Evolutionary conservation across 2,329 filamentous ascomycete genomes (phyloP).

Genomic region (Neofusicoccum sp.): DNA sequence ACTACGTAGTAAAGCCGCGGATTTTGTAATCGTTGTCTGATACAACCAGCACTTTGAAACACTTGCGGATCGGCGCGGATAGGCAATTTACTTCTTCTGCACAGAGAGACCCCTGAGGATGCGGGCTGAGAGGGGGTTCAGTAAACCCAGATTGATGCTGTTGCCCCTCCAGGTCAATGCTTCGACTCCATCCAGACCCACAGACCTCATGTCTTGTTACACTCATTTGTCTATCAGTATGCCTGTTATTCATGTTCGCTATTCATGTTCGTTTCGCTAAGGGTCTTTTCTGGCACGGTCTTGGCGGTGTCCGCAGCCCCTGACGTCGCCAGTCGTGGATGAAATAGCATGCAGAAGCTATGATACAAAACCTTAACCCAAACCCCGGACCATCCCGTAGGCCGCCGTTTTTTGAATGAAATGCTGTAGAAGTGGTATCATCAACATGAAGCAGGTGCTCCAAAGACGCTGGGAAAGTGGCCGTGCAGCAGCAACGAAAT

Average conservation of each 20-base stretch:
- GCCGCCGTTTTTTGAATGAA: neutral
- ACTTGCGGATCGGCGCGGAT: too few relatives aligned
- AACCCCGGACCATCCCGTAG: neutral
- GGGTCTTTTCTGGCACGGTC: neutral
- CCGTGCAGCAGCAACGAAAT: neutral
- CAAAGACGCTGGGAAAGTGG: neutral
- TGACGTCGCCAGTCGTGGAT: neutral
- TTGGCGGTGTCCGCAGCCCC: neutral
- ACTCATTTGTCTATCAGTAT: too few relatives aligned
- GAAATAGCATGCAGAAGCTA: neutral
- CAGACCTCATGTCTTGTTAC: too few relatives aligned
- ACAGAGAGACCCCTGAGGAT: too few relatives aligned
- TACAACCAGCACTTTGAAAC: neutral
- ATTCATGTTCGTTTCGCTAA: neutral
- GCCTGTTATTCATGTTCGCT: neutral
- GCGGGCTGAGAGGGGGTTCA: too few relatives aligned
- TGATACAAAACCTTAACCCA: neutral
- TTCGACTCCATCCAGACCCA: too few relatives aligned
- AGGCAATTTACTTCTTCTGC: too few relatives aligned
- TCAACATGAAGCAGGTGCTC: constrained; percentile 2
- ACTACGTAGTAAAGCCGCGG: neutral
- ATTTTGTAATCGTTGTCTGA: neutral
- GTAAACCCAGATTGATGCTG: too few relatives aligned
- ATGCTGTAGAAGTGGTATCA: constrained; percentile 15
- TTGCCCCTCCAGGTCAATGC: too few relatives aligned